A percentile compares a stretch with the other conserved stretches of the same genome.
Conservation (phyloP, 306 rosid genomes). For the Trifolium repens region DNA sequence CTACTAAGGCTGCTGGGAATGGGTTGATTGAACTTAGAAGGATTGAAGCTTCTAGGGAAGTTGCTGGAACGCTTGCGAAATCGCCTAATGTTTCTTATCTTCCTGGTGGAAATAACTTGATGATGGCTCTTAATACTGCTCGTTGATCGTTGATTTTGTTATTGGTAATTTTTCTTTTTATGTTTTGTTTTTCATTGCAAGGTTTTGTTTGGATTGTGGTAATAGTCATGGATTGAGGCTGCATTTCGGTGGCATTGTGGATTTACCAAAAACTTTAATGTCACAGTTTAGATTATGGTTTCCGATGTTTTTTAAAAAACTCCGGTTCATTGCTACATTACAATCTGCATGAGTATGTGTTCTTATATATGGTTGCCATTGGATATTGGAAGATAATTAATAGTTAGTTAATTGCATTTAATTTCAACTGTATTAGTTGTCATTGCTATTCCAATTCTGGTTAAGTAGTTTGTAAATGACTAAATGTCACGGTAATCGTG, state of each 20-base stretch:
- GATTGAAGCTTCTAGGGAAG: constrained; percentile 90
- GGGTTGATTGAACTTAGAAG: constrained; percentile 81
- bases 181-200: neutral
- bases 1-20: constrained; percentile 63
- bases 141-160: constrained; percentile 52
- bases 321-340: neutral
- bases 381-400: neutral
- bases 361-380: neutral
- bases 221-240: neutral
- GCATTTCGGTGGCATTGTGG: neutral
- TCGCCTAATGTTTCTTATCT: constrained; percentile 84
- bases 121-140: constrained; percentile 63
- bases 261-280: neutral
- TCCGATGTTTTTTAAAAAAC: neutral
- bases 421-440: neutral
- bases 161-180: neutral
- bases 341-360: neutral
- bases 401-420: neutral
- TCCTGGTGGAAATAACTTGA: constrained; percentile 61
- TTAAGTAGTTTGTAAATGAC: neutral
- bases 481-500: neutral
- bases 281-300: neutral
- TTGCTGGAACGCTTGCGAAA: constrained; percentile 72
- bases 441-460: neutral
- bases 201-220: neutral